Conservation (phyloP, 2,329 filamentous ascomycete species). For the Fusarium sp. region DNA sequence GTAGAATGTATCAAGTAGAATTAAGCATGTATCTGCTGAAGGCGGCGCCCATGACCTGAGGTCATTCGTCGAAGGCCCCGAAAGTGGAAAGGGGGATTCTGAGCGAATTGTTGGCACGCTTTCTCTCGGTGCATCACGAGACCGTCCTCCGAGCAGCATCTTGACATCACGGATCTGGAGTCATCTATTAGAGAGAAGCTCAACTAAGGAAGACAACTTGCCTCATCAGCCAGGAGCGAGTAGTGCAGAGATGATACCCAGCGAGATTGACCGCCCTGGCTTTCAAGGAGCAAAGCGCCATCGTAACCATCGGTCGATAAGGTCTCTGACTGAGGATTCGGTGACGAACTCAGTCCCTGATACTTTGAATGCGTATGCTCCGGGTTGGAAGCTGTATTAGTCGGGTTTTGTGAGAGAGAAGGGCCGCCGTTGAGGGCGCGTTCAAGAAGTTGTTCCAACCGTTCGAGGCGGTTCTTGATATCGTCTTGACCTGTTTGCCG, state of each 20-base stretch:
- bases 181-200: background rate
- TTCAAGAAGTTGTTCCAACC: background rate
- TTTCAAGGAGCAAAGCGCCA: background rate
- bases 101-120: background rate
- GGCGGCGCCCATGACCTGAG: background rate
- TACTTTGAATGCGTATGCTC: rapidly evolving
- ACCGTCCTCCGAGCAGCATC: background rate
- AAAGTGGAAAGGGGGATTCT: background rate
- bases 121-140: background rate
- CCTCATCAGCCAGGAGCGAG: background rate
- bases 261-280: background rate
- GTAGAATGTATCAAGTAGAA: background rate
- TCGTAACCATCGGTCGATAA: background rate
- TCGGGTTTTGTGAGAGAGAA: background rate
- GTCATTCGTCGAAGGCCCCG: background rate
- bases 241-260: conserved; percentile 5
- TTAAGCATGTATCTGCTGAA: background rate
- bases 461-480: background rate
- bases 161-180: background rate
- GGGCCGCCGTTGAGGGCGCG: background rate
- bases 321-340: background rate
- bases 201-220: background rate
- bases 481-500: background rate
- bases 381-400: background rate
- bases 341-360: rapidly evolving